phyloP scores from a whole-genome alignment of 768 basidiomycete species.

The Boletus vinaceobasis region DNA sequence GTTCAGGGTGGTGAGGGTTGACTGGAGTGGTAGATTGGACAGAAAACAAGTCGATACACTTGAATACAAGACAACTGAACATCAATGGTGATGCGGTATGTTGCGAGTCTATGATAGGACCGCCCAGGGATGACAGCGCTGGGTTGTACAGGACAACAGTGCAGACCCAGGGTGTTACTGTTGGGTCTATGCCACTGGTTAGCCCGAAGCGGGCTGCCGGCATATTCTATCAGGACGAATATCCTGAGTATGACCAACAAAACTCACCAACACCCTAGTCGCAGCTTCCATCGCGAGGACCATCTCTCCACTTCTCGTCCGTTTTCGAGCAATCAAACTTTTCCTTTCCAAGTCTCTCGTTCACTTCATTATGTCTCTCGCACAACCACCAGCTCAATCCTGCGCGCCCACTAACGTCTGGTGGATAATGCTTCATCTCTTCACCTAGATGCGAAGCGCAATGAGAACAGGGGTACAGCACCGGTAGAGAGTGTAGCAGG shows the following conservation, averaged over 20 bases:
- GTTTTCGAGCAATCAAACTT: conserved; percentile 78
- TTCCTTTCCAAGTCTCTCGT: conserved; percentile 78
- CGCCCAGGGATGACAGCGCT: not conserved
- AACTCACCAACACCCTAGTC: conserved; percentile 47
- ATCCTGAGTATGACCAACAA: not conserved
- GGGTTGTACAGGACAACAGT: not conserved
- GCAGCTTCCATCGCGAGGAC: conserved; percentile 82
- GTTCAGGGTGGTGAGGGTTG: not conserved
- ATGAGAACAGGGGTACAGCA: conserved; percentile 83
- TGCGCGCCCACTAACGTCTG: conserved; percentile 70
- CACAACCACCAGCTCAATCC: conserved; percentile 85
- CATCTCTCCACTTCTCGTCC: conserved; percentile 91
- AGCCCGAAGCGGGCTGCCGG: not conserved
- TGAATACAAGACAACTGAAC: not conserved
- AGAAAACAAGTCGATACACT: not conserved
- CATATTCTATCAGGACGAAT: not conserved
- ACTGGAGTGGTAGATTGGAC: not conserved
- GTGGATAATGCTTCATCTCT: conserved; percentile 62
- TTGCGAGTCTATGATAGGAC: not conserved
- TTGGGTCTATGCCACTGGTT: not conserved
- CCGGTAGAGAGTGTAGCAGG: conserved; percentile 72
- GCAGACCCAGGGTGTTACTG: not conserved
- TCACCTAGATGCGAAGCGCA: conserved; percentile 83
- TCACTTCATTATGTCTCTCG: conserved; percentile 90
- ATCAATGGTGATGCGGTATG: not conserved